Conservation (phyloP, 306 rosid genomes). For the Sophora flavescens region DNA sequence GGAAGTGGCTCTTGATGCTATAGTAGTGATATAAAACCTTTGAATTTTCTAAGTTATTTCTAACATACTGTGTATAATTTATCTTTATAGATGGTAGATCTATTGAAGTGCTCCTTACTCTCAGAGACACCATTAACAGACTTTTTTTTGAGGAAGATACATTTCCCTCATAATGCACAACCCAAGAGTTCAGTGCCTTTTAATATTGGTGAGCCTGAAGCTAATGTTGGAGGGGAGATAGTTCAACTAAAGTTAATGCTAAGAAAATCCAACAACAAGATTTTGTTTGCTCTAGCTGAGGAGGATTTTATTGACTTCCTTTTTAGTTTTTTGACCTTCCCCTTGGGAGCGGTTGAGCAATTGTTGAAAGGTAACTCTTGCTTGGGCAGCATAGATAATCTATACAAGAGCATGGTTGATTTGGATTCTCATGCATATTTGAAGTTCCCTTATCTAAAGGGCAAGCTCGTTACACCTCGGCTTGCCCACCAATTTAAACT, state of each 20-base stretch:
- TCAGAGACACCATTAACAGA: constrained; percentile 23
- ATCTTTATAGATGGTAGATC: constrained; percentile 23
- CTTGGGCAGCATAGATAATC: background rate
- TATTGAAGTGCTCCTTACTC: constrained; percentile 21
- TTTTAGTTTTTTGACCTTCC: background rate
- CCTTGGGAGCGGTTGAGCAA: background rate
- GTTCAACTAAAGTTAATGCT: background rate
- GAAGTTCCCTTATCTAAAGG: background rate
- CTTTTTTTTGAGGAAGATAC: constrained; percentile 25
- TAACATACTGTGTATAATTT: background rate
- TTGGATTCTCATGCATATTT: background rate
- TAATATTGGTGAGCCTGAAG: background rate
- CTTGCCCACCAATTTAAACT: background rate
- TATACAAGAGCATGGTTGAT: background rate
- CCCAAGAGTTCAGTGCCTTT: background rate
- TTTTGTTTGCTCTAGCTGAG: background rate
- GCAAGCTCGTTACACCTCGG: background rate
- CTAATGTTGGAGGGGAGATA: background rate
- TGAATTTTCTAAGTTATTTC: too few species aligned
- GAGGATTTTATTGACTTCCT: background rate
- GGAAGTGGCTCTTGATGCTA: too few species aligned
- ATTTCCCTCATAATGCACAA: background rate
- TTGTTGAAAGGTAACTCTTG: background rate
- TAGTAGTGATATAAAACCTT: too few species aligned
- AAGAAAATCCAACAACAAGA: background rate